Evolutionary conservation across 768 basidiomycete species (phyloP).

Genomic region (Leccinellum albellum): DNA sequence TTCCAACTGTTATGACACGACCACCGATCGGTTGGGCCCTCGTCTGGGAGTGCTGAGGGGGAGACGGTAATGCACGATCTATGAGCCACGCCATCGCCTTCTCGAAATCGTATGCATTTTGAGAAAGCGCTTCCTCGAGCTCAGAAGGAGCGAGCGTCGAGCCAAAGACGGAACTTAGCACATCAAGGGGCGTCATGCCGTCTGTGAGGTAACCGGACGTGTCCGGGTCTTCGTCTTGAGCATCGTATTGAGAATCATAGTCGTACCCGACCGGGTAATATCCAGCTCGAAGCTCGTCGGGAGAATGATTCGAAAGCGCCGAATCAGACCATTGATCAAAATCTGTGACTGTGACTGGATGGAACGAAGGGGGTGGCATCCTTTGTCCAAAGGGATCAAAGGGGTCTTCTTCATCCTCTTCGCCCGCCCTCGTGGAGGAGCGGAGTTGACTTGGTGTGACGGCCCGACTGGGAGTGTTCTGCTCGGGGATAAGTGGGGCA

Average conservation of each 20-base stretch:
- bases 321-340: constrained; percentile 60
- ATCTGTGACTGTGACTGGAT: constrained; percentile 60
- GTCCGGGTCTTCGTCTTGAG: constrained; percentile 43
- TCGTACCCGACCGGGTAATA: constrained; percentile 25
- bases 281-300: constrained; percentile 44
- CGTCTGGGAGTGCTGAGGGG: constrained; percentile 36
- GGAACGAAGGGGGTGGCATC: constrained; percentile 49
- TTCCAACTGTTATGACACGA: constrained; percentile 62
- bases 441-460: constrained; percentile 71
- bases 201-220: constrained; percentile 65
- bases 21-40: constrained; percentile 62
- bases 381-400: constrained; percentile 70
- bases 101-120: constrained; percentile 93
- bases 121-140: constrained; percentile 86
- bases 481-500: constrained; percentile 80
- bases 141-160: constrained; percentile 86
- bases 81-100: constrained; percentile 92
- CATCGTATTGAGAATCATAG: constrained; percentile 32
- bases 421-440: constrained; percentile 52
- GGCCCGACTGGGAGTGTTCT: constrained; percentile 45
- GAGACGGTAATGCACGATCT: constrained; percentile 57
- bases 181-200: constrained; percentile 98
- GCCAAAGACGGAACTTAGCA: constrained; percentile 90
- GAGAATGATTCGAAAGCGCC: constrained; percentile 48
- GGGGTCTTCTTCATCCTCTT: constrained; percentile 72